Evolutionary conservation across 495 filamentous ascomycete genomes (phyloP).

Genomic region (Bathelium albidoporum): DNA sequence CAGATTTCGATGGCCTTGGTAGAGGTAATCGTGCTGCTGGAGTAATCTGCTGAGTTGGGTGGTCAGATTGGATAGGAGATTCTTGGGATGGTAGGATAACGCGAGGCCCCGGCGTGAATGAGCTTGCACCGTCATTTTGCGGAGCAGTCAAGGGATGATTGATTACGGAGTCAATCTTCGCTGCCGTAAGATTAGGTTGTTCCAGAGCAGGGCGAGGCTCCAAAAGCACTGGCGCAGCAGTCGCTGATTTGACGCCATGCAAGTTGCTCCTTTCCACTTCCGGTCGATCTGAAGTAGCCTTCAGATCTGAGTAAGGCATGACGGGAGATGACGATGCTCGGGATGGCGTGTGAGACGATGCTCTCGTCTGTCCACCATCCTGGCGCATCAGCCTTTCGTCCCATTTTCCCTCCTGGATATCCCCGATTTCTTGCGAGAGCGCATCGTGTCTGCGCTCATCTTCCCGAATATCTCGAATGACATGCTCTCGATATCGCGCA

Average conservation of each 20-base stretch:
- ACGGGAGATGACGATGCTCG: neutral
- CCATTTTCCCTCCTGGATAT: constrained; percentile 51
- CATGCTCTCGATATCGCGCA: constrained; percentile 55
- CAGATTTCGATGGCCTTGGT: constrained; percentile 8
- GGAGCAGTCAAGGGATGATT: constrained; percentile 11
- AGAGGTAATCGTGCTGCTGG: constrained; percentile 10
- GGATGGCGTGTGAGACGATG: neutral
- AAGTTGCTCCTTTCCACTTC: neutral
- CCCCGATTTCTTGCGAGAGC: constrained; percentile 55
- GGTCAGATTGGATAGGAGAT: constrained; percentile 8
- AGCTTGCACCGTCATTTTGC: neutral
- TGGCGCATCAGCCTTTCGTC: constrained; percentile 27
- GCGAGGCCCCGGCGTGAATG: constrained; percentile 8
- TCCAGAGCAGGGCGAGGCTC: neutral
- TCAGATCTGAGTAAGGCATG: neutral
- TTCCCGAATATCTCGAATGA: constrained; percentile 57
- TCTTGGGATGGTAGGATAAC: constrained; percentile 14
- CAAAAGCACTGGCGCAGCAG: neutral
- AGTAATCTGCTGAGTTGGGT: constrained; percentile 4
- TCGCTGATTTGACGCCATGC: neutral
- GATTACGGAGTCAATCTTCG: constrained; percentile 20
- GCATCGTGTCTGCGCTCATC: constrained; percentile 59
- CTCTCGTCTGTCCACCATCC: neutral
- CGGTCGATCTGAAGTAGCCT: neutral
- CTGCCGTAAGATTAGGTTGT: constrained; percentile 3